Percentiles rank a stretch among this genome's conserved stretches.
Evolutionary conservation across 768 basidiomycete species (phyloP).

Genomic region (Mycena maculata): DNA sequence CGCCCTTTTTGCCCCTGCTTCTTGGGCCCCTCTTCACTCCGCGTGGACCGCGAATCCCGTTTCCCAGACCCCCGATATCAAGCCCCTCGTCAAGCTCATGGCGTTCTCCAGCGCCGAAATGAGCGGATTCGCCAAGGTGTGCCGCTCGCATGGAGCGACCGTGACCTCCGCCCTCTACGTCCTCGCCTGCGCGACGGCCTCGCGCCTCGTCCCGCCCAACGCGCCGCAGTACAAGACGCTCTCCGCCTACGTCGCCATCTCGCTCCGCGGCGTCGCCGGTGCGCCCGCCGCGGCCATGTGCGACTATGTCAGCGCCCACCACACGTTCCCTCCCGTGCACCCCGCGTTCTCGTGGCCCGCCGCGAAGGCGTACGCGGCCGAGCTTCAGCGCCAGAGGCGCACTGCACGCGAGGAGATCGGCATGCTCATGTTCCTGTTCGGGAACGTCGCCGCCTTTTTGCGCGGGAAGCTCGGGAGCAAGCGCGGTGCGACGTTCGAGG

Average conservation of each 20-base stretch:
- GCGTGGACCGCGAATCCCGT: constrained; percentile 50
- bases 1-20: constrained; percentile 43
- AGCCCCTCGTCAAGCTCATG: constrained; percentile 42
- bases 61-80: constrained; percentile 26
- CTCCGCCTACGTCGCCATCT: constrained; percentile 45
- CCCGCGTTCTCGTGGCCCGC: constrained; percentile 47
- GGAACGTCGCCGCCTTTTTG: constrained; percentile 45
- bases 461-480: constrained; percentile 49
- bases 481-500: constrained; percentile 45
- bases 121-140: constrained; percentile 39
- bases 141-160: constrained; percentile 47
- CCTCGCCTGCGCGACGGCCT: constrained; percentile 40
- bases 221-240: constrained; percentile 32
- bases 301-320: constrained; percentile 45
- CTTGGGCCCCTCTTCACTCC: constrained; percentile 40
- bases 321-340: constrained; percentile 40
- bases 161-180: constrained; percentile 46
- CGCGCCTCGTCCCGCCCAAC: constrained; percentile 37
- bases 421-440: constrained; percentile 48
- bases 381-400: constrained; percentile 38
- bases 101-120: constrained; percentile 39
- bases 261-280: constrained; percentile 46
- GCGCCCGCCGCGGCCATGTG: constrained; percentile 45
- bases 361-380: constrained; percentile 43
- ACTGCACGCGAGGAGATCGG: constrained; percentile 44